Percentiles rank a stretch among this genome's conserved stretches.
phyloP scores from a whole-genome alignment of 2,329 filamentous ascomycete genomes.

The Hymenoscyphus linearis region DNA sequence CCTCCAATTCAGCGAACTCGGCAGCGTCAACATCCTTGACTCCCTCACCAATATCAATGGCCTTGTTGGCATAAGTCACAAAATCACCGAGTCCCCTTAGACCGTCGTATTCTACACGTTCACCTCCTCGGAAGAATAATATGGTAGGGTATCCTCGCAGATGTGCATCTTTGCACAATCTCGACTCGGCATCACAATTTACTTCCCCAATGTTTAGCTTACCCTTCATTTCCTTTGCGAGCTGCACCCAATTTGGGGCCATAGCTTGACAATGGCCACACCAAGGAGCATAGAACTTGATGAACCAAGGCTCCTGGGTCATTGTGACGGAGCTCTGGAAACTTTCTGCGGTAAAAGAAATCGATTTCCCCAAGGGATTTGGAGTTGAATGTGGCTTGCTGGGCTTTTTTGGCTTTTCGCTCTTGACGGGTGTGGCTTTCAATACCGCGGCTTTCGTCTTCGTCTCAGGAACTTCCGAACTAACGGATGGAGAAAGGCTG shows the following conservation, averaged over 20 bases:
- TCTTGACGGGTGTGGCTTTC: constrained; percentile 23
- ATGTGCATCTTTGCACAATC: constrained; percentile 87
- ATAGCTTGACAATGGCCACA: constrained; percentile 93
- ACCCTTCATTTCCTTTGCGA: constrained; percentile 87
- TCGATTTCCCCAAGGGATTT: constrained; percentile 71
- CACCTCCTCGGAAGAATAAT: constrained; percentile 85
- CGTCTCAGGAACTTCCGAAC: constrained; percentile 5
- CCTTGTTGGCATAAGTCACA: constrained; percentile 79
- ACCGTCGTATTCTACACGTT: constrained; percentile 88
- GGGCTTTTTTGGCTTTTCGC: constrained; percentile 39
- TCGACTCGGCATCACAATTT: constrained; percentile 81
- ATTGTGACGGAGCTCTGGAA: constrained; percentile 84
- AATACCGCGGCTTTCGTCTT: constrained; percentile 10
- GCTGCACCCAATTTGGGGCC: constrained; percentile 81
- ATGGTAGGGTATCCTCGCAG: constrained; percentile 82
- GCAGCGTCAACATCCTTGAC: constrained; percentile 75
- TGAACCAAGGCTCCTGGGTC: constrained; percentile 90
- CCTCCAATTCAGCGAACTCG: constrained; percentile 74
- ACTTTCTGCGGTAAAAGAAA: constrained; percentile 72
- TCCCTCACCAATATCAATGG: constrained; percentile 69
- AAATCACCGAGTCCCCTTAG: constrained; percentile 90
- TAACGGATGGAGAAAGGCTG: constrained; percentile 13
- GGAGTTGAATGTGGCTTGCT: constrained; percentile 52
- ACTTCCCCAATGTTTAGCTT: constrained; percentile 91
- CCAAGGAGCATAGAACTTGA: constrained; percentile 99